Conservation (phyloP, 495 filamentous ascomycete species). For the Lentithecium fluviatile region DNA sequence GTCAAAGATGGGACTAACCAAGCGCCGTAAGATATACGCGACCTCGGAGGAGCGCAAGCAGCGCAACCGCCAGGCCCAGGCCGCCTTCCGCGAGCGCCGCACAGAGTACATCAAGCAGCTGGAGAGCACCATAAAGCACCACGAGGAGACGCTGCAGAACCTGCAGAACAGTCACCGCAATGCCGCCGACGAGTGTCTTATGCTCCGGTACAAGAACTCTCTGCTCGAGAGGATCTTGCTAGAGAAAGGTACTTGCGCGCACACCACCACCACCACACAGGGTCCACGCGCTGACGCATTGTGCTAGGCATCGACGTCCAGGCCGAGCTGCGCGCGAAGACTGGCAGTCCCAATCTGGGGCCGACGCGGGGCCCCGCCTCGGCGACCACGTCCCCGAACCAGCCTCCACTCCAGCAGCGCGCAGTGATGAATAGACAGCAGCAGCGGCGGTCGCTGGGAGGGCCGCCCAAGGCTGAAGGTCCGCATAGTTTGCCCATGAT, state of each 20-base stretch:
- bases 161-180: constrained; percentile 91
- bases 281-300: background rate
- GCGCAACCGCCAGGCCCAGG: constrained; percentile 94
- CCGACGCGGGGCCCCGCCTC: constrained; percentile 62
- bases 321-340: constrained; percentile 87
- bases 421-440: constrained; percentile 69
- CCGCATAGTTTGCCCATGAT: constrained; percentile 35
- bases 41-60: constrained; percentile 98
- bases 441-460: constrained; percentile 66
- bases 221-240: constrained; percentile 90
- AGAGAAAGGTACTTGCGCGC: constrained; percentile 71
- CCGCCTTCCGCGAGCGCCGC: constrained; percentile 91
- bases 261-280: background rate
- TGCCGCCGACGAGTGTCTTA: constrained; percentile 95
- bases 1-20: constrained; percentile 37
- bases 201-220: constrained; percentile 98
- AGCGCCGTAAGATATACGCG: constrained; percentile 76
- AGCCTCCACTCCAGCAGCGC: constrained; percentile 66
- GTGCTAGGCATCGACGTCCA: constrained; percentile 88
- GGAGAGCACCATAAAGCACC: constrained; percentile 94
- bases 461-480: constrained; percentile 53
- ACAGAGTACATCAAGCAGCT: constrained; percentile 99
- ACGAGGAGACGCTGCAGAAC: constrained; percentile 88
- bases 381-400: constrained; percentile 55
- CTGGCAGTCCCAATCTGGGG: constrained; percentile 67